Conservation (phyloP, 495 filamentous ascomycete genomes). For the Aspergillus coremiiformis region DNA sequence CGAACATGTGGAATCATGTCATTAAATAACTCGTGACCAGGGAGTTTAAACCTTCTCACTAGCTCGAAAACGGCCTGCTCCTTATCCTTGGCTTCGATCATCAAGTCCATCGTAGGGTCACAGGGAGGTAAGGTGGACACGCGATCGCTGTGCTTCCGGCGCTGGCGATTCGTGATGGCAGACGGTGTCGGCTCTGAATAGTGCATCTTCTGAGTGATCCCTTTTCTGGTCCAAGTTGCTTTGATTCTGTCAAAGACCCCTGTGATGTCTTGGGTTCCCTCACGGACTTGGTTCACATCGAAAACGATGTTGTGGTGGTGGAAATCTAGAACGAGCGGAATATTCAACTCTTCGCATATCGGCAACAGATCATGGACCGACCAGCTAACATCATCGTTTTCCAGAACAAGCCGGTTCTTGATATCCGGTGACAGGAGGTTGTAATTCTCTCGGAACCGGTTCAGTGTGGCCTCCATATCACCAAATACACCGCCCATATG, state of each 20-base stretch:
- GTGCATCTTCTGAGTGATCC: constrained; percentile 93
- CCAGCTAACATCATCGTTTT: constrained; percentile 92
- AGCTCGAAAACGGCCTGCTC: constrained; percentile 95
- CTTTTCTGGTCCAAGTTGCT: constrained; percentile 79
- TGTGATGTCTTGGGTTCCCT: constrained; percentile 79
- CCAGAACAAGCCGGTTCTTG: constrained; percentile 77
- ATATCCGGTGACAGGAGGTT: constrained; percentile 53
- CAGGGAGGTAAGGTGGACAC: constrained; percentile 77
- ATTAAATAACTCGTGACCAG: constrained; percentile 65
- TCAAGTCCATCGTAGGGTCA: constrained; percentile 75
- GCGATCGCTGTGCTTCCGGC: constrained; percentile 76
- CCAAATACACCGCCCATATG: constrained; percentile 93
- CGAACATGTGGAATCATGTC: constrained; percentile 73
- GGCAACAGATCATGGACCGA: constrained; percentile 86
- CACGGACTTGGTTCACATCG: constrained; percentile 60
- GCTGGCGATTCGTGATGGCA: constrained; percentile 66
- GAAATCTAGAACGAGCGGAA: constrained; percentile 87
- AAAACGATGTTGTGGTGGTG: constrained; percentile 96
- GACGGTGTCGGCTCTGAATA: constrained; percentile 74
- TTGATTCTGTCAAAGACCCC: constrained; percentile 63
- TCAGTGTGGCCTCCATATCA: constrained; percentile 74
- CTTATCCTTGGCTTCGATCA: constrained; percentile 99
- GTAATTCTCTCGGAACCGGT: constrained; percentile 79
- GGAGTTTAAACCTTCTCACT: constrained; percentile 78
- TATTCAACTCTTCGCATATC: constrained; percentile 85